Evolutionary conservation across 2,329 filamentous ascomycete genomes (phyloP).

Genomic region (Ophiostoma perfectum): DNA sequence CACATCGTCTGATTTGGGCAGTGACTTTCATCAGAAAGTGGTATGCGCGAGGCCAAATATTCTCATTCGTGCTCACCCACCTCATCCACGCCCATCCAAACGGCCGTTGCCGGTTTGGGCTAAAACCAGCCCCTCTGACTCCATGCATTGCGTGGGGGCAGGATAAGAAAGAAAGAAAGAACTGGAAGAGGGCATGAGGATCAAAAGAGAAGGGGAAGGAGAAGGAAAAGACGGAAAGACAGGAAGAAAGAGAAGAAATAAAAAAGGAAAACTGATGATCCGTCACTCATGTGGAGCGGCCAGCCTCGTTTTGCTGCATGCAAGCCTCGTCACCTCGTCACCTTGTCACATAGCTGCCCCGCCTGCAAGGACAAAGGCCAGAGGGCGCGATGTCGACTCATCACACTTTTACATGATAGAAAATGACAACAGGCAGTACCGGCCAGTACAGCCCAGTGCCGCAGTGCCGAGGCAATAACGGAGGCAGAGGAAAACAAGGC

Average conservation of each 20-base stretch:
- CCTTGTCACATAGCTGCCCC: not conserved
- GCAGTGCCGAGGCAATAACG: not conserved
- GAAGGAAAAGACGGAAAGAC: not conserved
- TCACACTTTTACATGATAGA: not conserved
- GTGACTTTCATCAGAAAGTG: not conserved
- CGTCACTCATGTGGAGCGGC: not conserved
- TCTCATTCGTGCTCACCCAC: not conserved
- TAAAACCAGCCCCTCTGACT: conserved; percentile 6
- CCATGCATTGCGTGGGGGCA: not conserved
- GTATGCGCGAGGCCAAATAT: not conserved
- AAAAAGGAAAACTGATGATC: not conserved
- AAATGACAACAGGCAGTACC: not conserved
- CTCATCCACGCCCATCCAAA: not conserved
- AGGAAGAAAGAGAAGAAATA: not conserved
- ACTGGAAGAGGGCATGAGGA: too few species aligned
- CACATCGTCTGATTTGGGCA: not conserved
- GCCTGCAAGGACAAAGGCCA: not conserved
- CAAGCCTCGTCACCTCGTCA: not conserved
- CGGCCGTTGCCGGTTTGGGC: not conserved
- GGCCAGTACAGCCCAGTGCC: not conserved
- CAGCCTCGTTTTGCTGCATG: not conserved
- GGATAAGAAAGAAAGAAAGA: not conserved
- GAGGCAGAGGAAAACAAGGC: not conserved
- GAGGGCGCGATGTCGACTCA: not conserved
- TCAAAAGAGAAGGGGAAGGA: not conserved